Conservation (phyloP, 2,329 filamentous ascomycete genomes). For the Fusarium udum region DNA sequence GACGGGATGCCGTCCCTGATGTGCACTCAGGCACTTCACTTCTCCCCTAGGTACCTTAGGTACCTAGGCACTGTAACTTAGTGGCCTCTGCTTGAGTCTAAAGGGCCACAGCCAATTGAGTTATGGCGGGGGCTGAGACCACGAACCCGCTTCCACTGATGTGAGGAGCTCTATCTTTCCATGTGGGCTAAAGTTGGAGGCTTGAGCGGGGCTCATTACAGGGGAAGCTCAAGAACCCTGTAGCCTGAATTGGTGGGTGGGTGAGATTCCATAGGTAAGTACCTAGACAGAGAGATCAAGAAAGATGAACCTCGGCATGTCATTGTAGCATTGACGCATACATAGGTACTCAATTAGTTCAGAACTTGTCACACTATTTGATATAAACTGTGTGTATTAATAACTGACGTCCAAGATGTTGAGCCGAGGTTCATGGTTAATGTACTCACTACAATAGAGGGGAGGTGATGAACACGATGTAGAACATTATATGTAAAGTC, state of each 20-base stretch:
- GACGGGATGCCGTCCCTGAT: conserved; percentile 10
- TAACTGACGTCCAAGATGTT: neutral
- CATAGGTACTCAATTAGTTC: neutral
- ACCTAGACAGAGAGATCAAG: neutral
- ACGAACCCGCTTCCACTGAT: neutral
- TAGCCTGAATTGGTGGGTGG: neutral
- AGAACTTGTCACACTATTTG: neutral
- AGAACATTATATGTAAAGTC: neutral
- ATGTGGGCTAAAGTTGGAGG: neutral
- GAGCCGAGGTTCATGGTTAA: conserved; percentile 7
- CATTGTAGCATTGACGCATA: neutral
- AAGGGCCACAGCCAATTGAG: neutral
- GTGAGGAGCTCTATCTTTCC: neutral
- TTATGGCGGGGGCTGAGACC: neutral
- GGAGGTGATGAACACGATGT: neutral
- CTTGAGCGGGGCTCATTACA: neutral
- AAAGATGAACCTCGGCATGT: conserved; percentile 18
- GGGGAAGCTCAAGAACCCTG: neutral
- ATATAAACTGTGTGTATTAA: neutral
- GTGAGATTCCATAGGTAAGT: neutral
- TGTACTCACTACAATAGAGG: conserved; percentile 7
- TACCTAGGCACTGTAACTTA: neutral
- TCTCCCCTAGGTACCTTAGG: neutral
- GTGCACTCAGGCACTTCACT: neutral
- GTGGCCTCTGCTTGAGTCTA: neutral